Base-by-base conservation (phyloP, 1,284 basidiomycete species). In the Fomitopsis schrenkii region DNA sequence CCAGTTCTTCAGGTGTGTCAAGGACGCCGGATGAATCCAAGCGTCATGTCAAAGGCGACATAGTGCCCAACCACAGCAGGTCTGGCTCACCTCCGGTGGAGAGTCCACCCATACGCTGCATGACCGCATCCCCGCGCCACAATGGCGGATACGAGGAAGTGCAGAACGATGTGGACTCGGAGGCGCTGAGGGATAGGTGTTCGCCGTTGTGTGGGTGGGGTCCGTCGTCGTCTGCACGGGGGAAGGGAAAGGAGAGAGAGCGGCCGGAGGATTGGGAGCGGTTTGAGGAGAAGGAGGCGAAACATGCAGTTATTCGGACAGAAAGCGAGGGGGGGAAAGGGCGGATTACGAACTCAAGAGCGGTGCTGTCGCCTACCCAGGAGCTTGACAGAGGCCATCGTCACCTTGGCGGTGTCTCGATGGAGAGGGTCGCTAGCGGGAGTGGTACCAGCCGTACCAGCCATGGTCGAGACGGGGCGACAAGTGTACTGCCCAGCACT, bases 291-390 rank as follows among this genome's bases (percentile, higher is more conserved):
- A 65, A 12, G 48, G 67, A 36, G 64, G 63, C 12, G 59, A 62
- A 60, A 61, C 62, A 44, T 42, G 40, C 17, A 66, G 64, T 33
- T 10, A n/a, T 8, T n/a, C 52, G 19, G 36, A 60, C 28, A 35
- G 38, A 48, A 52, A 45, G 38, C 30, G 64, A 65, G 53, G 69
- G 63, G 60, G 66, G 63, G 62, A 62, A 64, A 55, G 71, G 65
- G 50, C 68, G 59, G 50, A 71, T 72, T 61, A 72, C 71, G 14
- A 64, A 68, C 44, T 69, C 71, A n/a, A 63, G 65, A 22, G 64
- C 68, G 45, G 75, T 76, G 5, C 72, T 72, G 26, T 74, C 73
- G 30, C 74, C 75, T 2, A 63, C 70, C 19, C 57, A 63, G 48
- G 65, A 67, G 35, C 63, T 63, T 19, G 52, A 15, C 66, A 65